These are phyloP conservation scores for Euphrasia confusa DNA, from an alignment of 257 asterid genomes.

Conservation along the genomic window DNA sequence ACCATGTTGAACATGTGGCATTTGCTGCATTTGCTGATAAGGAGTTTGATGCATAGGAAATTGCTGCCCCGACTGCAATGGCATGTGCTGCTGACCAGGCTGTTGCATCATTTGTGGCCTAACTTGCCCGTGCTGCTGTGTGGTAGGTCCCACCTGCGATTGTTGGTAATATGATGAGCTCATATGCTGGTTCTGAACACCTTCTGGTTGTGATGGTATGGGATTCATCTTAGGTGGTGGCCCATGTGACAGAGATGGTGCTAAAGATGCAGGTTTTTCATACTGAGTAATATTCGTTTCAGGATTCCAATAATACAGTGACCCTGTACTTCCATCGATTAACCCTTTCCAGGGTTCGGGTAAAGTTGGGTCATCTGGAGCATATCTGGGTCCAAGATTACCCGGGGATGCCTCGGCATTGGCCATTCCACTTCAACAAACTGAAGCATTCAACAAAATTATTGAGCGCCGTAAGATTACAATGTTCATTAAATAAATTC, in stretches of 20 bases:
- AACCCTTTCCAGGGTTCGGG: slow-evolving; percentile 97
- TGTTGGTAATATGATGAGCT: slow-evolving; percentile 41
- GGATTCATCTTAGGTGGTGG: slow-evolving; percentile 70
- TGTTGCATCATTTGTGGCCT: slow-evolving; percentile 55
- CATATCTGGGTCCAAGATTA: slow-evolving; percentile 71
- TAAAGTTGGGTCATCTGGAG: slow-evolving; percentile 84
- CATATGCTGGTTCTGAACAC: slow-evolving; percentile 39
- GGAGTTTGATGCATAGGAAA: slow-evolving; percentile 41
- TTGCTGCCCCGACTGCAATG: slow-evolving; percentile 39
- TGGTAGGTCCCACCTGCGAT: slow-evolving; percentile 35
- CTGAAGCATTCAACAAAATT: slow-evolving; percentile 24
- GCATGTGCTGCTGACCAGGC: slow-evolving; percentile 50
- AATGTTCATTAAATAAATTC: neutral
- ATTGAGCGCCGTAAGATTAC: neutral
- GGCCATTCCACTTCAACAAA: slow-evolving; percentile 41
- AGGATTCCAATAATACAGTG: slow-evolving; percentile 83
- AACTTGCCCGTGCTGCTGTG: slow-evolving; percentile 52
- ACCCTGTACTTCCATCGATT: slow-evolving; percentile 71
- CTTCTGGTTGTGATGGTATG: slow-evolving; percentile 46
- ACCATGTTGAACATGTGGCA: slow-evolving; percentile 46
- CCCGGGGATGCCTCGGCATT: slow-evolving; percentile 61
- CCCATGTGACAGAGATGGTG: slow-evolving; percentile 71
- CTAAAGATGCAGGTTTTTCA: slow-evolving; percentile 58
- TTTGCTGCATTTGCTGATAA: slow-evolving; percentile 37
- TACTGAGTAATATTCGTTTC: slow-evolving; percentile 87